Conservation (phyloP, 2,329 filamentous ascomycete genomes). For the Trichoderma sp. region DNA sequence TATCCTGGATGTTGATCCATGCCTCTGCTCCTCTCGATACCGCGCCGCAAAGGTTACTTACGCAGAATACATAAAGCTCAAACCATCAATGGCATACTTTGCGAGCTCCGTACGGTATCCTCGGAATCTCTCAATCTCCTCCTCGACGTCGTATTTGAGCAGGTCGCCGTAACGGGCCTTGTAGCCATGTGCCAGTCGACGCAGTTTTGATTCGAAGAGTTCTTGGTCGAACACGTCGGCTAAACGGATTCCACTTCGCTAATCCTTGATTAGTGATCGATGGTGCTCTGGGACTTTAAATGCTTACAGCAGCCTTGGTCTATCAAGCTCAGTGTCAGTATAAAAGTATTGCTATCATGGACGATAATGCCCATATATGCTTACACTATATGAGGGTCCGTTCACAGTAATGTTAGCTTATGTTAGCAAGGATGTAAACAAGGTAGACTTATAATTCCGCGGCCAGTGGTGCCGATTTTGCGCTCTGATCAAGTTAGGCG, state of each 20-base stretch:
- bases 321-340: neutral
- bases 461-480: neutral
- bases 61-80: neutral
- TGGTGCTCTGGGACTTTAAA: neutral
- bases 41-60: neutral
- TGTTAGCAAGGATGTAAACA: neutral
- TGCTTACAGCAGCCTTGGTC: neutral
- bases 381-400: neutral
- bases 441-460: neutral
- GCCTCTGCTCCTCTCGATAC: neutral
- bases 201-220: slow-evolving; percentile 64
- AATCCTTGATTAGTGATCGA: neutral
- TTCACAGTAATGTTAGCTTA: neutral
- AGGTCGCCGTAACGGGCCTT: slow-evolving; percentile 66
- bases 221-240: slow-evolving; percentile 66
- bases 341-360: neutral
- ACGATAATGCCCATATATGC: neutral
- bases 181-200: slow-evolving; percentile 58
- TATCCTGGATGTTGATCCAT: neutral
- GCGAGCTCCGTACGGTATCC: neutral
- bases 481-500: neutral
- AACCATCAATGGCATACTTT: neutral
- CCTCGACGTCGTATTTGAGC: slow-evolving; percentile 64
- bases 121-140: slow-evolving; percentile 64
- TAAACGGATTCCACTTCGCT: slow-evolving; percentile 48